Percentiles rank a stretch among this genome's conserved stretches.
Evolutionary conservation across 148 eudicot genomes (phyloP).

Genomic region (Rhododendron henanense): DNA sequence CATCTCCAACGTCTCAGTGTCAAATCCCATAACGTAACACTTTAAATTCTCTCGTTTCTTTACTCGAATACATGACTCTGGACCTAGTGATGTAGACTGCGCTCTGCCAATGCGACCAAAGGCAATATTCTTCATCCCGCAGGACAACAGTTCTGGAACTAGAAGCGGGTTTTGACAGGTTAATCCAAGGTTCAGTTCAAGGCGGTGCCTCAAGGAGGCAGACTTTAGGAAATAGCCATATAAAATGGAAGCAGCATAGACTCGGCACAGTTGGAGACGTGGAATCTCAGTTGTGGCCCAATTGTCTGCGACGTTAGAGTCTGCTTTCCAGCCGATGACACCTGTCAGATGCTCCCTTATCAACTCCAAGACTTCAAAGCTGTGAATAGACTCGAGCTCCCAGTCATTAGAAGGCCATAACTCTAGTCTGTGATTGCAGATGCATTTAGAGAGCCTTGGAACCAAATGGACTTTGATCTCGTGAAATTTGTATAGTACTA

Average conservation of each 20-base stretch:
- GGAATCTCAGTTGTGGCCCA: conserved; percentile 55
- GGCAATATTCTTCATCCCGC: conserved; percentile 22
- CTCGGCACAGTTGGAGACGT: conserved; percentile 35
- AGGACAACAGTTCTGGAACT: conserved; percentile 22
- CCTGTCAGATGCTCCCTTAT: conserved; percentile 53
- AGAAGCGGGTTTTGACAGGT: conserved; percentile 27
- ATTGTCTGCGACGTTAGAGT: conserved; percentile 52
- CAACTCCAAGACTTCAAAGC: conserved; percentile 57
- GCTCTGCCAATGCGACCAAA: conserved; percentile 27
- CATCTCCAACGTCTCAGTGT: conserved; percentile 35
- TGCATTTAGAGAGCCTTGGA: conserved; percentile 68
- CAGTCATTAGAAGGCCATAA: conserved; percentile 64
- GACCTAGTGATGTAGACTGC: conserved; percentile 27
- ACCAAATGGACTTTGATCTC: conserved; percentile 60
- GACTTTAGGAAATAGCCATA: conserved; percentile 86
- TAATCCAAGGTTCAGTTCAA: conserved; percentile 35
- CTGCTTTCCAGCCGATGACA: conserved; percentile 51
- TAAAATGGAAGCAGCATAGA: conserved; percentile 54
- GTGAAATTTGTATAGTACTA: conserved; percentile 54
- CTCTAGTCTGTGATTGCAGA: conserved; percentile 70
- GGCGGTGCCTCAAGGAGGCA: conserved; percentile 54
- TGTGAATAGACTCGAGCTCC: conserved; percentile 77
- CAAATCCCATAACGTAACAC: conserved; percentile 51
- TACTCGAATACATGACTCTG: conserved; percentile 22
- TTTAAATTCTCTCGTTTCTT: conserved; percentile 42